Conservation (phyloP, 2,329 filamentous ascomycete genomes). For the Aspergillus intermedius region DNA sequence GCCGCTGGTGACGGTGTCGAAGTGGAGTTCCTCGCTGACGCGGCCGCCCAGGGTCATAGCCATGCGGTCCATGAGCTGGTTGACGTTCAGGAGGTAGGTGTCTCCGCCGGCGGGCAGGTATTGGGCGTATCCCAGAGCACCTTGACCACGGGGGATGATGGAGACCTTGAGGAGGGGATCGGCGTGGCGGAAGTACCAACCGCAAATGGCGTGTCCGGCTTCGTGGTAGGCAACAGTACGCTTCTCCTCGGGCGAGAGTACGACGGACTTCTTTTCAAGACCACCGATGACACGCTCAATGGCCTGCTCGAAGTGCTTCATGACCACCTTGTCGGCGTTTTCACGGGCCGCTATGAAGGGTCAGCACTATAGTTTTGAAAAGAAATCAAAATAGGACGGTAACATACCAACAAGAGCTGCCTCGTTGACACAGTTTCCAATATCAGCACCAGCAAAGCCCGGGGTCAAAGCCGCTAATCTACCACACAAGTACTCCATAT, state of each 20-base stretch:
- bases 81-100: constrained; percentile 89
- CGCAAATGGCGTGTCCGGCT: constrained; percentile 95
- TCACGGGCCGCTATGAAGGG: constrained; percentile 64
- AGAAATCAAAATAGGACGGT: constrained; percentile 9
- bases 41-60: constrained; percentile 97
- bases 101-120: constrained; percentile 81
- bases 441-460: constrained; percentile 95
- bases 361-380: constrained; percentile 32
- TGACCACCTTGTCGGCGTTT: constrained; percentile 71
- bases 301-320: constrained; percentile 92
- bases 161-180: constrained; percentile 97
- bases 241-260: constrained; percentile 90
- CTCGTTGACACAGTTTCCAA: constrained; percentile 97
- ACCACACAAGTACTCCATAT: constrained; percentile 79
- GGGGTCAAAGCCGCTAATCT: constrained; percentile 87
- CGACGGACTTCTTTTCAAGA: constrained; percentile 93
- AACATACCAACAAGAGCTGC: constrained; percentile 84
- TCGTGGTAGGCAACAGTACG: constrained; percentile 96
- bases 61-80: constrained; percentile 98
- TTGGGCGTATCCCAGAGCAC: constrained; percentile 90
- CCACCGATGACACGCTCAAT: constrained; percentile 96
- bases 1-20: constrained; percentile 90
- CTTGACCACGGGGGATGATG: constrained; percentile 93
- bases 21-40: constrained; percentile 92
- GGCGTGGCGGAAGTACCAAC: constrained; percentile 95